Percentiles rank a stretch among this genome's conserved stretches.
phyloP scores from a whole-genome alignment of 2,329 filamentous ascomycete genomes.

The Pseudocercospora eumusae region DNA sequence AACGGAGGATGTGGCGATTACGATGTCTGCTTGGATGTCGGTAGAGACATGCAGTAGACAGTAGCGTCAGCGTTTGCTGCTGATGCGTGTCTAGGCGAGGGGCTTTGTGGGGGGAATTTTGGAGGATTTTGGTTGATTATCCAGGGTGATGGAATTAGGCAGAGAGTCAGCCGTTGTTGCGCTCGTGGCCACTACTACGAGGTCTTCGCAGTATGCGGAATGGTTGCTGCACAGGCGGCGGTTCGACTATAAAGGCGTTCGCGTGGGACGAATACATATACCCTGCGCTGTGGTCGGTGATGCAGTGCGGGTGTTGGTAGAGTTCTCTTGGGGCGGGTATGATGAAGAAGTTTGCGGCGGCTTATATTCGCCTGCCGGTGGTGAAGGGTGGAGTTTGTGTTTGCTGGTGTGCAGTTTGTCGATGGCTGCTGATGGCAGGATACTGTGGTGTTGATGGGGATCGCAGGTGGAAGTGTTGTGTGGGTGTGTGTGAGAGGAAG shows the following conservation, averaged over 20 bases:
- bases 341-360: constrained; percentile 26
- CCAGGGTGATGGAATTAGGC: constrained; percentile 22
- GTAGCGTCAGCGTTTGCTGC: constrained; percentile 35
- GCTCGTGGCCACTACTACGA: constrained; percentile 78
- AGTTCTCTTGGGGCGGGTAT: constrained; percentile 26
- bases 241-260: constrained; percentile 91
- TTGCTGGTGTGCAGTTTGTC: constrained; percentile 19
- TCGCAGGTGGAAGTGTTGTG: constrained; percentile 15
- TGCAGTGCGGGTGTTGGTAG: constrained; percentile 22
- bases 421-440: constrained; percentile 21
- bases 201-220: constrained; percentile 95
- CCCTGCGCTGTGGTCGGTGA: constrained; percentile 43
- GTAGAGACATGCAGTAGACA: constrained; percentile 61
- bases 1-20: constrained; percentile 12
- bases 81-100: constrained; percentile 24
- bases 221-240: constrained; percentile 83
- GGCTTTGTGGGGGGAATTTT: constrained; percentile 24
- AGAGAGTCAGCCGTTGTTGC: constrained; percentile 78
- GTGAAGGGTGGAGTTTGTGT: constrained; percentile 14
- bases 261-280: constrained; percentile 99
- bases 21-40: constrained; percentile 30
- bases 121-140: constrained; percentile 18
- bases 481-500: constrained; percentile 13
- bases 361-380: constrained; percentile 21
- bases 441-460: constrained; percentile 11